Percentiles rank a stretch among this genome's conserved stretches.
phyloP scores from a whole-genome alignment of 2,329 filamentous ascomycete genomes.

The Alternaria triticimaculans region DNA sequence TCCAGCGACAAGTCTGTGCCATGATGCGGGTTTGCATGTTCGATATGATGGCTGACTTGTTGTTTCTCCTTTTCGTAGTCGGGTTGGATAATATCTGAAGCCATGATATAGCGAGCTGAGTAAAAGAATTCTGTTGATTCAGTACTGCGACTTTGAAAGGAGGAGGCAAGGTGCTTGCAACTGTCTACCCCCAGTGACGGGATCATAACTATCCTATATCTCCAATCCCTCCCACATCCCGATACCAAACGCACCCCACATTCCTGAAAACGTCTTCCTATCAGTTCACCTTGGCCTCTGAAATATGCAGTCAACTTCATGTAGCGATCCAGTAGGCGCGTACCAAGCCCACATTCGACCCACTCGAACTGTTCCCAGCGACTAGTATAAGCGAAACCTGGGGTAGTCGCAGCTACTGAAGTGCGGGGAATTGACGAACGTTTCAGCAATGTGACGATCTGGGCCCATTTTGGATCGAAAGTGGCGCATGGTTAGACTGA shows the following conservation, averaged over 20 bases:
- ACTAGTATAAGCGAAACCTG: conserved; percentile 20
- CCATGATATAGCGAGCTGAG: neutral
- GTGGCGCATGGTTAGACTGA: conserved; percentile 19
- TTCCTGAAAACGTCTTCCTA: conserved; percentile 9
- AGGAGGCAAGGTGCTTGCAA: neutral
- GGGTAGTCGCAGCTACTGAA: conserved; percentile 27
- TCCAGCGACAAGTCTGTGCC: conserved; percentile 29
- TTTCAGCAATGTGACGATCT: conserved; percentile 9
- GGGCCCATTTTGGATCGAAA: neutral
- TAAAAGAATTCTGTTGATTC: neutral
- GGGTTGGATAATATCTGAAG: neutral
- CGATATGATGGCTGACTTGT: conserved; percentile 30
- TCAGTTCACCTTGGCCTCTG: conserved; percentile 8
- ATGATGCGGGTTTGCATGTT: conserved; percentile 26
- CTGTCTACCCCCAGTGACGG: neutral
- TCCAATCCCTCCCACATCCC: neutral
- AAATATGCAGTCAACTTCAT: neutral
- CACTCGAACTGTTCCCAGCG: conserved; percentile 3
- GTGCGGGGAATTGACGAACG: conserved; percentile 34
- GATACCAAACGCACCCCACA: conserved; percentile 1
- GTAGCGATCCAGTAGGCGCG: neutral
- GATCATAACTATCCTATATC: neutral
- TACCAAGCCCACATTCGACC: neutral
- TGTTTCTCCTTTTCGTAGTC: conserved; percentile 33
- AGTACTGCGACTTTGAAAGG: neutral